A percentile compares a stretch with the other conserved stretches of the same genome.
Conservation (phyloP, 1,139 yeast genomes). For the Hansenula sp. region DNA sequence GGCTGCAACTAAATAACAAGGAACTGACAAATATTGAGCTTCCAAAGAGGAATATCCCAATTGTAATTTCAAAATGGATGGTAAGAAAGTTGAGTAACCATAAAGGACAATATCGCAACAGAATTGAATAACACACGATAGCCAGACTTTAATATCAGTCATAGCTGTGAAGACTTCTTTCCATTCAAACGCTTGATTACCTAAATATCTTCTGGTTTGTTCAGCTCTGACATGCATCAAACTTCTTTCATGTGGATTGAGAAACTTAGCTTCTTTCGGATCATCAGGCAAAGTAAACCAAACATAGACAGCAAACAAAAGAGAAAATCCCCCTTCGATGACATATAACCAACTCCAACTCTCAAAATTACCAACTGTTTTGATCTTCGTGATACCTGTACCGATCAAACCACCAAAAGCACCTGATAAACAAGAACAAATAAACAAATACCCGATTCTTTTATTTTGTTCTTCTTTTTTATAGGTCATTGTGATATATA, state of each 20-base stretch:
- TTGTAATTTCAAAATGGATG: slow-evolving; percentile 31
- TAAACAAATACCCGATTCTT: slow-evolving; percentile 34
- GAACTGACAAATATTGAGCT: slow-evolving; percentile 39
- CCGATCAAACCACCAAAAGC: slow-evolving; percentile 40
- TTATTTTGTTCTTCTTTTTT: slow-evolving; percentile 31
- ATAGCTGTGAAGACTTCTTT: slow-evolving; percentile 29
- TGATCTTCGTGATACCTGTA: slow-evolving; percentile 34
- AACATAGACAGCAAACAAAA: slow-evolving; percentile 27
- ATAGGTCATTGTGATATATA: slow-evolving; percentile 30
- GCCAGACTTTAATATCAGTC: background rate
- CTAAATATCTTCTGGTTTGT: slow-evolving; percentile 28
- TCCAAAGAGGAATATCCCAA: slow-evolving; percentile 32
- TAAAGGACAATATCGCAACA: slow-evolving; percentile 34
- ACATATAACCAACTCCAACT: slow-evolving; percentile 37
- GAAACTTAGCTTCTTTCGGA: slow-evolving; percentile 38
- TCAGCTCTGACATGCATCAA: slow-evolving; percentile 23
- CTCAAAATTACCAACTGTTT: slow-evolving; percentile 28
- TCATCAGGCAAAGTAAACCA: slow-evolving; percentile 37
- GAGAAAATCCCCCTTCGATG: slow-evolving; percentile 35
- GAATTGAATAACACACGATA: slow-evolving; percentile 31
- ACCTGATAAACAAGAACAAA: slow-evolving; percentile 30
- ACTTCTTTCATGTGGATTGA: slow-evolving; percentile 35
- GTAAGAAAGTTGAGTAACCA: slow-evolving; percentile 37
- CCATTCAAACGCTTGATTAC: slow-evolving; percentile 27
- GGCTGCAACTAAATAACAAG: slow-evolving; percentile 35